Evolutionary conservation across 805 yeast species (phyloP), one percentile per base, ranked within the genome.

Genomic region (Hanseniaspora clermontiae): DNA sequence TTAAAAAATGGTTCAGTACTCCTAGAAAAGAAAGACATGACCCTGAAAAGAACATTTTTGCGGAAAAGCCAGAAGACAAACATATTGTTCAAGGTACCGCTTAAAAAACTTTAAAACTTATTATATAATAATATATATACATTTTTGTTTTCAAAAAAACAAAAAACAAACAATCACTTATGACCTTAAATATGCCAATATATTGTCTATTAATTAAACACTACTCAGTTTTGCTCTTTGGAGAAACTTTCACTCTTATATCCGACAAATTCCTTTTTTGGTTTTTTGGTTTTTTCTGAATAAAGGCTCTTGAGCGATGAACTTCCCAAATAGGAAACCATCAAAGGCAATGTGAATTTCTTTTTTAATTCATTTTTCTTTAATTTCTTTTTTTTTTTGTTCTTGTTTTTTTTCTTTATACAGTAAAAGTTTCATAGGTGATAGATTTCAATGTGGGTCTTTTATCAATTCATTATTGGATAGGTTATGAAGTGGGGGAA

Each of bases 1-100:
- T 67, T 59, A 66, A 74, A 66, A 67, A 70, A 57, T 67, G 74
- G 77, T 64, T 75, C 65, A 64, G 64, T 60, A 72, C 69, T 54
- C 74, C 73, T 61, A 69, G 68, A 61, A 69, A 72, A 60, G 76
- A 72, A 43, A 74, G 78, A 71, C 78, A 75, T 59, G 78, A 75
- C 62, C 71, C 72, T 57, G 76, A 74, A 58, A 66, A 70, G 36
- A 74, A 72, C n/a, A 68, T 74, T 55, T 74, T 74, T 64, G 63
- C 67, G 39, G 63, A 69, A 46, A 65, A 70, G 58, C 66, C 71
- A 36, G 74, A 72, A 57, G 78, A 74, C 64, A 69, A 68, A 12
- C 64, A 67, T 38, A 61, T 55, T 37, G 58, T 55, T 19, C 46
- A 46, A 53, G 57, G 57, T 29, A 29, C 43, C 29, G 43, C 17